phyloP scores from a whole-genome alignment of 2,329 filamentous ascomycete genomes.

The Davidsoniella virescens region DNA sequence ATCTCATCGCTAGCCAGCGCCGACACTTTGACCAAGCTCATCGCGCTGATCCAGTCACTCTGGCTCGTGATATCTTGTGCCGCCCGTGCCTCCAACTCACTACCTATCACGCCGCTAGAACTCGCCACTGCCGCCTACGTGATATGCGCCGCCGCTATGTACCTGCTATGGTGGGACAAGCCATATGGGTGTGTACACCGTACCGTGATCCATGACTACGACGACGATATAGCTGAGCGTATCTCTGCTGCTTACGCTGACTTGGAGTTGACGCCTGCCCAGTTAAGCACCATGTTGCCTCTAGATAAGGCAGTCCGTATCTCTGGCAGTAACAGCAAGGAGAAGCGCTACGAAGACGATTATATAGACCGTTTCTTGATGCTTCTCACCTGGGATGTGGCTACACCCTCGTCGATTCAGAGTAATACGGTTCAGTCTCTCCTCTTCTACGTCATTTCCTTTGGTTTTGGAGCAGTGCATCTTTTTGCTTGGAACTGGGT shows the following conservation, averaged over 20 bases:
- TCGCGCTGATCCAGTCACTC: slow-evolving; percentile 22
- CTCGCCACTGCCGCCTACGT: slow-evolving; percentile 22
- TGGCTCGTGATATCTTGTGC: slow-evolving; percentile 24
- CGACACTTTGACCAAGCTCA: slow-evolving; percentile 20
- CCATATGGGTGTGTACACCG: slow-evolving; percentile 14
- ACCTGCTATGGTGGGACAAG: slow-evolving; percentile 21
- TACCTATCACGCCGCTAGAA: slow-evolving; percentile 23
- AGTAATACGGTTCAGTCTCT: background rate
- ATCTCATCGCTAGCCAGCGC: slow-evolving; percentile 23
- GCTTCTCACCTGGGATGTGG: background rate
- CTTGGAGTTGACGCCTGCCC: too few species aligned
- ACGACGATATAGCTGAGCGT: background rate
- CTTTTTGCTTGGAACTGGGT: background rate
- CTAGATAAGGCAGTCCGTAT: too few species aligned
- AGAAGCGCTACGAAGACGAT: background rate
- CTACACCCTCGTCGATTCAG: background rate
- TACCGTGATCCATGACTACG: slow-evolving; percentile 3
- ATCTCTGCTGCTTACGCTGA: background rate
- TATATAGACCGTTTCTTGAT: background rate
- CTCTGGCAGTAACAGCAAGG: background rate
- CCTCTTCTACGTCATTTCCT: background rate
- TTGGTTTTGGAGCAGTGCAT: background rate
- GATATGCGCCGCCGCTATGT: slow-evolving; percentile 20
- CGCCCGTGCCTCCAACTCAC: slow-evolving; percentile 17
- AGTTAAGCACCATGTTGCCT: too few species aligned